Base-by-base conservation (phyloP, 2,329 filamentous ascomycete species). In the Alternaria consortialis region DNA sequence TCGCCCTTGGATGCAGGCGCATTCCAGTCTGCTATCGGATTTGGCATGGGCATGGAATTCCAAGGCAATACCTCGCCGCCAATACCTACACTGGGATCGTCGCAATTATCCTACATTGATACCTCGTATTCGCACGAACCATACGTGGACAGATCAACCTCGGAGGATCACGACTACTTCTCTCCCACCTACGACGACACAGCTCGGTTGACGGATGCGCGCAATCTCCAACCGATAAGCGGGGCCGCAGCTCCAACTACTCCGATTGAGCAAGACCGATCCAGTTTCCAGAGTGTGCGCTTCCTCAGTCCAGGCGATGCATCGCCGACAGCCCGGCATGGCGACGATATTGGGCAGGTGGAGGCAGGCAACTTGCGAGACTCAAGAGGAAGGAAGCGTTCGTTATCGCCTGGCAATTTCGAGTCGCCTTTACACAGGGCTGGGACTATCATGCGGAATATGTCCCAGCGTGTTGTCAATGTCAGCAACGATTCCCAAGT, bases 401-500 rank as follows among this genome's bases (percentile, higher is more conserved):
- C 83, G 7, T 73, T 83, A 17, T 84, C 83, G 44, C 80, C 83
- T 12, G 77, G 78, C 37, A 74, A 76, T 17, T 74, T 78, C 15
- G 80, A 80, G 37, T 84, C 83, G 39, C 81, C 84, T 23, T 74
- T 86, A 47, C 77, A 79, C 46, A 77, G 84, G 57, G 84, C 83
- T 39, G 80, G 82, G 25, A 84, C 82, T 61, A 82, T 86, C 73
- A 74, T 85, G 74, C 79, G 84, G 65, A 88, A 88, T 68, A 97
- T 99, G 88, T 98, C 96, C 32, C 94, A 97, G 81, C 92, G 95
- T 82, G 94, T 99, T 57, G 95, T 99, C 74, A 98, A 98, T 74
- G 87, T 99, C 71, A 97, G 93, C 80, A 97, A 97, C 75, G 95
- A 98, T 73, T 90, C 90, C 5, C 92, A 97, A 70, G 82, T 92